These are phyloP conservation scores for Polyporus tsugae DNA, from an alignment of 1,284 basidiomycete genomes.

Conservation along the genomic window DNA sequence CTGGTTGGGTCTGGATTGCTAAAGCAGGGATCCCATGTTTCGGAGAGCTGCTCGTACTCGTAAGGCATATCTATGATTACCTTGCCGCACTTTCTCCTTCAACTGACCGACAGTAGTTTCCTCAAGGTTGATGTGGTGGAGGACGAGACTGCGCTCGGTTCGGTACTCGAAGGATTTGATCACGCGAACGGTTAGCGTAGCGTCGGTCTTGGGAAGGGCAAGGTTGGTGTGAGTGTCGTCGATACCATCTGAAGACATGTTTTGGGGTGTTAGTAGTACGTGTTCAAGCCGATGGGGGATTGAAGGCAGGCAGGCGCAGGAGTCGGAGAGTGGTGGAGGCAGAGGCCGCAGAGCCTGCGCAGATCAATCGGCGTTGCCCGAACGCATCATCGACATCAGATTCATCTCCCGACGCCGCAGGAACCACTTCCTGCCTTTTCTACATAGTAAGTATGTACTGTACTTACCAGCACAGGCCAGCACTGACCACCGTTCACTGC, in stretches of 20 bases:
- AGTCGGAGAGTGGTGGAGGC: not conserved
- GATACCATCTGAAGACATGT: slow-evolving; percentile 49
- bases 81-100: slow-evolving; percentile 73
- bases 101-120: slow-evolving; percentile 79
- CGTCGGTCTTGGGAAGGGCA: slow-evolving; percentile 71
- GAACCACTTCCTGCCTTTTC: not conserved
- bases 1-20: slow-evolving; percentile 78
- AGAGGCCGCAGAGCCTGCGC: not conserved
- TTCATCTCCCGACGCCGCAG: not conserved
- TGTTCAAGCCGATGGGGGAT: not conserved
- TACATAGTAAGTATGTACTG: too few species aligned
- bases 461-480: too few species aligned
- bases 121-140: slow-evolving; percentile 85
- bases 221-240: slow-evolving; percentile 72
- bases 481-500: too few species aligned
- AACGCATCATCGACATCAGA: not conserved
- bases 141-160: slow-evolving; percentile 88
- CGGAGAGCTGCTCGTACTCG: slow-evolving; percentile 7
- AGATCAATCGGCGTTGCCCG: not conserved
- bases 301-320: not conserved
- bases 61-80: slow-evolving; percentile 47
- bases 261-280: not conserved
- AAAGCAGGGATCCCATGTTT: slow-evolving; percentile 13
- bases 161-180: slow-evolving; percentile 97
- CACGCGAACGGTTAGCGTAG: slow-evolving; percentile 89